A percentile compares a stretch with the other conserved stretches of the same genome.
Conservation (phyloP, 2,329 filamentous ascomycete species). For the Leptographium procerum region DNA sequence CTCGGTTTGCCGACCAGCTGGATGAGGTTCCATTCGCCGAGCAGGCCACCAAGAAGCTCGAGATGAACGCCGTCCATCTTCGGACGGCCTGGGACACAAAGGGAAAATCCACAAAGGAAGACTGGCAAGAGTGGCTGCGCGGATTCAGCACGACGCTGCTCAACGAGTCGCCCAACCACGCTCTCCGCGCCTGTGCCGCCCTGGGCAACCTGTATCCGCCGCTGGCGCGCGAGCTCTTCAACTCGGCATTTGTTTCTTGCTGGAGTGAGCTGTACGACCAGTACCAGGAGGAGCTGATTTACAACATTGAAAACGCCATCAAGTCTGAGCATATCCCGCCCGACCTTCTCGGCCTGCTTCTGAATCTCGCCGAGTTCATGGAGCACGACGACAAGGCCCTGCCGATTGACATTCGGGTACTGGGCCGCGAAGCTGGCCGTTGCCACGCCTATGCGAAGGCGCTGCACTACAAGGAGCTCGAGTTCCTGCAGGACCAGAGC, state of each 20-base stretch:
- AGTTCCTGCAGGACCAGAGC: slow-evolving; percentile 96
- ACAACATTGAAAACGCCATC: slow-evolving; percentile 89
- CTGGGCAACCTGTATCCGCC: slow-evolving; percentile 86
- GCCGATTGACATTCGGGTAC: slow-evolving; percentile 89
- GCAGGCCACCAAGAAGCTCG: slow-evolving; percentile 81
- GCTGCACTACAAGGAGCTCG: slow-evolving; percentile 95
- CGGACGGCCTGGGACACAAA: slow-evolving; percentile 96
- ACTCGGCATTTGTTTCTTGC: slow-evolving; percentile 96
- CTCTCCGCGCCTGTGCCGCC: slow-evolving; percentile 82
- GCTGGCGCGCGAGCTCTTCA: slow-evolving; percentile 87
- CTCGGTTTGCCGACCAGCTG: slow-evolving; percentile 62
- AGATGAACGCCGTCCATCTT: slow-evolving; percentile 94
- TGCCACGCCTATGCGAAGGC: slow-evolving; percentile 98
- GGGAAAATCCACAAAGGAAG: slow-evolving; percentile 92
- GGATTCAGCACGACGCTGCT: slow-evolving; percentile 91
- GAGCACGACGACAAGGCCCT: slow-evolving; percentile 98
- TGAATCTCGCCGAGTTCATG: slow-evolving; percentile 99
- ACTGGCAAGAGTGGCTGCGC: slow-evolving; percentile 99
- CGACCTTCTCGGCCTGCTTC: slow-evolving; percentile 82
- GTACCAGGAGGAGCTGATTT: slow-evolving; percentile 92
- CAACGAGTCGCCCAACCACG: slow-evolving; percentile 91
- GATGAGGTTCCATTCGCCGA: slow-evolving; percentile 78
- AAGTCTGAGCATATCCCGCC: slow-evolving; percentile 93
- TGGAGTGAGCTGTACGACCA: slow-evolving; percentile 97
- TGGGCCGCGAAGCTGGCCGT: slow-evolving; percentile 88